Evolutionary conservation across 1,284 basidiomycete genomes (phyloP).

Genomic region (Moesziomyces parantarcticus): DNA sequence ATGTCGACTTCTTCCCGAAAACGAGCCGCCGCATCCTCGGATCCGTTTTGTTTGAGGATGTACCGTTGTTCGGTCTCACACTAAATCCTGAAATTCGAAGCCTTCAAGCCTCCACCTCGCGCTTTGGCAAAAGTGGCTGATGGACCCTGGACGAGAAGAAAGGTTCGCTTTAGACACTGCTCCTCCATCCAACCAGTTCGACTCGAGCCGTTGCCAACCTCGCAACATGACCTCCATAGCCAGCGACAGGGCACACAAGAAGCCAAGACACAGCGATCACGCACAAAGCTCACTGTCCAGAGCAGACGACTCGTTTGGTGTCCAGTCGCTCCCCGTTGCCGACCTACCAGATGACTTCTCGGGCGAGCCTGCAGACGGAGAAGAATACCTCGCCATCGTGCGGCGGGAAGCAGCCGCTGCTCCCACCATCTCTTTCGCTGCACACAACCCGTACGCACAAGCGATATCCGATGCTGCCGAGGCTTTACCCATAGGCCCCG

Average conservation of each 20-base stretch:
- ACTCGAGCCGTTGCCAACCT: not conserved
- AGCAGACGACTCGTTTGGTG: constrained; percentile 38
- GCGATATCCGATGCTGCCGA: not conserved
- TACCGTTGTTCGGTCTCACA: not conserved
- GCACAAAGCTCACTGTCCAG: not conserved
- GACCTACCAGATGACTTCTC: constrained; percentile 51
- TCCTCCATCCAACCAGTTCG: not conserved
- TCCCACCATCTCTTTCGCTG: constrained; percentile 37
- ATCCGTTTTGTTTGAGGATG: not conserved
- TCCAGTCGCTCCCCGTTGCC: constrained; percentile 58
- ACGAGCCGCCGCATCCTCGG: constrained; percentile 4
- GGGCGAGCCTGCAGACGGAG: constrained; percentile 57
- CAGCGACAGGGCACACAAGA: constrained; percentile 16
- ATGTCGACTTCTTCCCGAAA: constrained; percentile 7
- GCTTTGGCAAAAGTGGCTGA: not conserved
- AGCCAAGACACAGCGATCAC: constrained; percentile 10
- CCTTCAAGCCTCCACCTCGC: constrained; percentile 10
- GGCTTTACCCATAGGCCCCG: not conserved
- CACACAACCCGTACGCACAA: constrained; percentile 46
- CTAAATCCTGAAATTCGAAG: not conserved
- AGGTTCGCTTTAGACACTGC: no score
- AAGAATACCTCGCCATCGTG: constrained; percentile 62
- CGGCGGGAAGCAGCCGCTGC: constrained; percentile 44
- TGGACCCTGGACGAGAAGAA: constrained; percentile 8
- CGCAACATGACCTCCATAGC: not conserved